A percentile compares a stretch with the other conserved stretches of the same genome.
phyloP scores from a whole-genome alignment of 805 yeast species.

The Teunomyces aglyptinius region DNA sequence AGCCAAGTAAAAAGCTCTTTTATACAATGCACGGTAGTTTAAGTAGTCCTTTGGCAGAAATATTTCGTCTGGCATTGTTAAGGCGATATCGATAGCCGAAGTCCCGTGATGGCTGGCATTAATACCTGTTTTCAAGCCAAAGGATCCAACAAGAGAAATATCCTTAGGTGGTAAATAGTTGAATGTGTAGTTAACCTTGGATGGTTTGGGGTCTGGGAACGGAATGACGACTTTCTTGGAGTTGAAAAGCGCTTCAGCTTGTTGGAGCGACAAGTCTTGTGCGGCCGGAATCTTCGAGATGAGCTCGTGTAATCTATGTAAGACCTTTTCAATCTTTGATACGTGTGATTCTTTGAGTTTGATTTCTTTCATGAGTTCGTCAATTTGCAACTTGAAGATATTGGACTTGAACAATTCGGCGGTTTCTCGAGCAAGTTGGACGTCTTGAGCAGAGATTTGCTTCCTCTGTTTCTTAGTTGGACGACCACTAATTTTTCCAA shows the following conservation, averaged over 20 bases:
- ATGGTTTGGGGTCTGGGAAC: slow-evolving; percentile 87
- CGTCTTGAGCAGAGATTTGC: slow-evolving; percentile 69
- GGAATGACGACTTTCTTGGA: slow-evolving; percentile 65
- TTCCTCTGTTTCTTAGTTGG: slow-evolving; percentile 35
- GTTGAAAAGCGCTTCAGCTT: slow-evolving; percentile 56
- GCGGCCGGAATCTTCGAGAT: slow-evolving; percentile 64
- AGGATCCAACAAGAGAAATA: slow-evolving; percentile 82
- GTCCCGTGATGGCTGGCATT: slow-evolving; percentile 3
- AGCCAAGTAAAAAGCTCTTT: slow-evolving; percentile 84
- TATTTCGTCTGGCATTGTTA: slow-evolving; percentile 74
- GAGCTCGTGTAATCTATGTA: slow-evolving; percentile 69
- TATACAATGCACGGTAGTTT: slow-evolving; percentile 86
- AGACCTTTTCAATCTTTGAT: slow-evolving; percentile 64
- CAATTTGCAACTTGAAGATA: slow-evolving; percentile 92
- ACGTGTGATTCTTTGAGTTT: slow-evolving; percentile 69
- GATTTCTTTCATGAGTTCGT: slow-evolving; percentile 81
- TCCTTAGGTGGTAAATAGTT: slow-evolving; percentile 67
- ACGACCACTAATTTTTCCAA: slow-evolving; percentile 11
- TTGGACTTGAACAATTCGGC: slow-evolving; percentile 93
- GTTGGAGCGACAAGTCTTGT: slow-evolving; percentile 49
- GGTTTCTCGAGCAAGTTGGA: slow-evolving; percentile 89
- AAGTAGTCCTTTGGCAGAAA: slow-evolving; percentile 87
- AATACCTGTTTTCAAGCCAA: slow-evolving; percentile 81
- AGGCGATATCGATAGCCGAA: slow-evolving; percentile 65
- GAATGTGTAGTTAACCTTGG: slow-evolving; percentile 67